phyloP scores from a whole-genome alignment of 2,329 filamentous ascomycete genomes.

The Talaromyces albobiverticillius region DNA sequence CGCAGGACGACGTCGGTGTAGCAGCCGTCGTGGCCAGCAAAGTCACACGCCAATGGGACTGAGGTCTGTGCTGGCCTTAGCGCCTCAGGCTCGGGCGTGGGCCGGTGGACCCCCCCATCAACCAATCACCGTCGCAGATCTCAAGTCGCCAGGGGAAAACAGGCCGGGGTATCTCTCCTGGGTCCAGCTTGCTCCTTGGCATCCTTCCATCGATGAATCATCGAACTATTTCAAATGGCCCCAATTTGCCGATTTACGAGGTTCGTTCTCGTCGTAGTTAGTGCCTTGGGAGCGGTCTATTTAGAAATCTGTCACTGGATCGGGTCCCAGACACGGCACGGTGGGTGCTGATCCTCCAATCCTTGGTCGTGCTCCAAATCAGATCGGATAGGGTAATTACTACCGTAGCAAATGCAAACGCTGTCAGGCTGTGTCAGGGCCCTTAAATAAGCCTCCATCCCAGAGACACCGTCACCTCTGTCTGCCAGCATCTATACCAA shows the following conservation, averaged over 20 bases:
- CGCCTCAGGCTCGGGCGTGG: neutral
- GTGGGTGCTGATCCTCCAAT: neutral
- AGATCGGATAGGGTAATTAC: conserved; percentile 7
- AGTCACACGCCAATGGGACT: neutral
- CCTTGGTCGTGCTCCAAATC: neutral
- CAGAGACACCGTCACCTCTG: neutral
- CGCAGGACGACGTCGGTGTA: neutral
- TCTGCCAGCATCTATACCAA: neutral
- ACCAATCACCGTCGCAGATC: neutral
- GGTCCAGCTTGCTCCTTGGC: no score
- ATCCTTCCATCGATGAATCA: neutral
- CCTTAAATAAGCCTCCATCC: neutral
- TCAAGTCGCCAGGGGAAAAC: no score
- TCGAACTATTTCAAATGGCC: neutral
- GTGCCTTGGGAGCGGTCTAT: no score
- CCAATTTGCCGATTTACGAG: neutral
- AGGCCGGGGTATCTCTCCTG: no score
- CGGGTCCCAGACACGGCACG: no score
- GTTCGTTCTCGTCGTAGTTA: no score
- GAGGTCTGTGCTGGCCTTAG: neutral
- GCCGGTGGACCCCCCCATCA: no score
- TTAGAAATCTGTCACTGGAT: neutral
- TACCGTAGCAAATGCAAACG: neutral
- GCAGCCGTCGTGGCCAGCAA: neutral
- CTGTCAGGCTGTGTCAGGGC: neutral